Evolutionary conservation across 1,284 basidiomycete species (phyloP).

Genomic region (Ustilago nuda): DNA sequence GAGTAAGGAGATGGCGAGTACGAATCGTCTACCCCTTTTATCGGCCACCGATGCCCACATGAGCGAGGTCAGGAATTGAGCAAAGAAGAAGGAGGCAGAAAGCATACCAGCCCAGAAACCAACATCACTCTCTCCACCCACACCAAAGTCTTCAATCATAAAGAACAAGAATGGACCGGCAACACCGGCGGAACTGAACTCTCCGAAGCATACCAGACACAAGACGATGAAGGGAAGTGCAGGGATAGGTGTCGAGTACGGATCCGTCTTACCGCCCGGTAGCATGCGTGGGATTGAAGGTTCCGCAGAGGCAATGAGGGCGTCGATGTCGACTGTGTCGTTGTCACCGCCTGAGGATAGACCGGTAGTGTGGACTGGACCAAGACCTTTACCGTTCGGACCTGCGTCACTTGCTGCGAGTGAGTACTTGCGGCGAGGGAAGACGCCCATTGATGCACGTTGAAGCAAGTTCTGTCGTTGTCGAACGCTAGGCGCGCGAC

Average conservation of each 20-base stretch:
- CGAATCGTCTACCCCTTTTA: constrained; percentile 85
- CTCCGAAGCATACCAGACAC: constrained; percentile 67
- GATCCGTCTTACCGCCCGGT: constrained; percentile 34
- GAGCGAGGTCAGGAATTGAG: constrained; percentile 83
- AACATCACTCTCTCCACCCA: constrained; percentile 65
- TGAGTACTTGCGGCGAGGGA: constrained; percentile 34
- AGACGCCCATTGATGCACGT: constrained; percentile 55
- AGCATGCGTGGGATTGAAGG: constrained; percentile 48
- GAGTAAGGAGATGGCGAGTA: constrained; percentile 84
- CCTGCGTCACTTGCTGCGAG: constrained; percentile 35
- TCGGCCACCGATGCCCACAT: constrained; percentile 93
- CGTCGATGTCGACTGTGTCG: constrained; percentile 38
- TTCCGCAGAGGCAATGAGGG: constrained; percentile 36
- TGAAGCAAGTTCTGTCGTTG: constrained; percentile 46
- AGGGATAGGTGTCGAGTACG: constrained; percentile 62
- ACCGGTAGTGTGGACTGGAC: constrained; percentile 40
- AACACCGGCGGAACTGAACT: constrained; percentile 80
- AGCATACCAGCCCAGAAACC: constrained; percentile 69
- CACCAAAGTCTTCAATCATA: constrained; percentile 65
- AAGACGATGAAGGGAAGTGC: constrained; percentile 66
- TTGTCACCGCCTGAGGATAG: constrained; percentile 22
- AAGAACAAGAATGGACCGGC: constrained; percentile 69
- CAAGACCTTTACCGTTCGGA: constrained; percentile 15
- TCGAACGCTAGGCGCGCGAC: constrained; percentile 32
- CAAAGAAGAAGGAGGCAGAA: constrained; percentile 68